A percentile compares a stretch with the other conserved stretches of the same genome.
Evolutionary conservation across 768 basidiomycete genomes (phyloP).

Genomic region (Xerocomellus chrysenteron): DNA sequence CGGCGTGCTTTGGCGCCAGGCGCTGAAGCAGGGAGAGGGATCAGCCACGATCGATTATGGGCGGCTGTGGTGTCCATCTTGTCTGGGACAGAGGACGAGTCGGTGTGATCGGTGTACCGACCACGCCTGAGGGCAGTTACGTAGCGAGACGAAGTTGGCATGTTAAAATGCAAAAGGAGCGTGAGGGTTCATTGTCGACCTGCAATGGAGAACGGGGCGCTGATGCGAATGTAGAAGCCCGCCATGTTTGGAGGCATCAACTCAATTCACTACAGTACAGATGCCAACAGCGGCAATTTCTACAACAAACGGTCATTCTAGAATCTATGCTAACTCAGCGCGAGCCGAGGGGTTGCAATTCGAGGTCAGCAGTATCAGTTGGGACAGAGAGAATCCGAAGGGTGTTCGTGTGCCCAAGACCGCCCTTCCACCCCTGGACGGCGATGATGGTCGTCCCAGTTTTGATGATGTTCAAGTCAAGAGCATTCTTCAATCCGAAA

Average conservation of each 20-base stretch:
- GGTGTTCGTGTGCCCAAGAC: slow-evolving; percentile 94
- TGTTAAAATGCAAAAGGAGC: not conserved
- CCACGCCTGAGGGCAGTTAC: slow-evolving; percentile 8
- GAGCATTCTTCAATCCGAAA: slow-evolving; percentile 81
- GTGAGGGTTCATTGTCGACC: not conserved
- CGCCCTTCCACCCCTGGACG: slow-evolving; percentile 99
- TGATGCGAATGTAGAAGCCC: not conserved
- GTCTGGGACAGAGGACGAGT: slow-evolving; percentile 39
- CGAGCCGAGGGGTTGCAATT: slow-evolving; percentile 59
- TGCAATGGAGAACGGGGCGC: not conserved
- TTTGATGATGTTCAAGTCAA: slow-evolving; percentile 82
- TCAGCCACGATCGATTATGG: slow-evolving; percentile 42
- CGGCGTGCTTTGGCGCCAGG: slow-evolving; percentile 52
- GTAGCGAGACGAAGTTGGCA: slow-evolving; percentile 5
- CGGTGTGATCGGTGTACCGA: slow-evolving; percentile 3
- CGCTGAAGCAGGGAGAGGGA: slow-evolving; percentile 56
- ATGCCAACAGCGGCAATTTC: slow-evolving; percentile 8
- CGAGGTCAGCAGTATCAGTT: slow-evolving; percentile 75
- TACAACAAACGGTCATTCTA: slow-evolving; percentile 8
- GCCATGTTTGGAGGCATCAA: not conserved
- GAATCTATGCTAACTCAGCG: slow-evolving; percentile 4
- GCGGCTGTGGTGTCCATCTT: slow-evolving; percentile 29
- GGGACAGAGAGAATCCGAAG: slow-evolving; percentile 82
- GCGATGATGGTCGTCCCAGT: slow-evolving; percentile 89
- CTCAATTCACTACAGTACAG: slow-evolving; percentile 3